phyloP scores from a whole-genome alignment of 2,329 filamentous ascomycete genomes.

The Cytospora paraplurivora region DNA sequence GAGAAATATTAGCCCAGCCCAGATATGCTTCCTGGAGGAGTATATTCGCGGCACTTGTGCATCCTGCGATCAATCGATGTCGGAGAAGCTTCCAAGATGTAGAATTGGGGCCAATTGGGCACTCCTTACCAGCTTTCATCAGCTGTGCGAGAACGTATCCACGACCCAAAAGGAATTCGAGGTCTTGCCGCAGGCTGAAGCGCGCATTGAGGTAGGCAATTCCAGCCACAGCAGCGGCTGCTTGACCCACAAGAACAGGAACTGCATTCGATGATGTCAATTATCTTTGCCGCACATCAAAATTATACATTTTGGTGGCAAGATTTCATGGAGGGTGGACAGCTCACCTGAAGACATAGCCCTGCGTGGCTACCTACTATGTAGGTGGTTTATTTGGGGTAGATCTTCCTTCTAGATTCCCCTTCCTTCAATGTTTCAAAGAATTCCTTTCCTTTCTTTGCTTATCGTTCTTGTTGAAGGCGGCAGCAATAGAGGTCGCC shows the following conservation, averaged over 20 bases:
- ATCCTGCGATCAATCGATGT: background rate
- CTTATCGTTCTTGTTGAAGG: no score
- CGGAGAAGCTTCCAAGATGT: background rate
- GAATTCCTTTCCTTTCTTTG: no score
- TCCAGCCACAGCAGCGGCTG: slow-evolving; percentile 35
- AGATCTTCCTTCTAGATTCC: no score
- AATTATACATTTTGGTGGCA: background rate
- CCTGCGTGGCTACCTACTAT: background rate
- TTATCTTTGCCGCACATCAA: background rate
- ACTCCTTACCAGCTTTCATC: slow-evolving; percentile 48
- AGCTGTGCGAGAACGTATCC: slow-evolving; percentile 48
- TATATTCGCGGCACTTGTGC: background rate
- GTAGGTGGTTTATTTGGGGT: no score
- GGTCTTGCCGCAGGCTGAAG: slow-evolving; percentile 66
- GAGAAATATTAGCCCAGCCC: slow-evolving; percentile 10
- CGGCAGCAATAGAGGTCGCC: no score
- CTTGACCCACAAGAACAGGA: slow-evolving; percentile 14
- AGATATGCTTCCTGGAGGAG: slow-evolving; percentile 1
- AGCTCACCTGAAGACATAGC: slow-evolving; percentile 16
- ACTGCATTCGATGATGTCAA: slow-evolving; percentile 6
- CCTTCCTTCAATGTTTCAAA: no score
- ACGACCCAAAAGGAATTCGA: slow-evolving; percentile 48
- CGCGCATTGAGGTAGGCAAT: slow-evolving; percentile 69
- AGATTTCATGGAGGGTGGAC: background rate
- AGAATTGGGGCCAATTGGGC: background rate